phyloP scores from a whole-genome alignment of 148 eudicot species.

The Mesembryanthemum crystallinum region DNA sequence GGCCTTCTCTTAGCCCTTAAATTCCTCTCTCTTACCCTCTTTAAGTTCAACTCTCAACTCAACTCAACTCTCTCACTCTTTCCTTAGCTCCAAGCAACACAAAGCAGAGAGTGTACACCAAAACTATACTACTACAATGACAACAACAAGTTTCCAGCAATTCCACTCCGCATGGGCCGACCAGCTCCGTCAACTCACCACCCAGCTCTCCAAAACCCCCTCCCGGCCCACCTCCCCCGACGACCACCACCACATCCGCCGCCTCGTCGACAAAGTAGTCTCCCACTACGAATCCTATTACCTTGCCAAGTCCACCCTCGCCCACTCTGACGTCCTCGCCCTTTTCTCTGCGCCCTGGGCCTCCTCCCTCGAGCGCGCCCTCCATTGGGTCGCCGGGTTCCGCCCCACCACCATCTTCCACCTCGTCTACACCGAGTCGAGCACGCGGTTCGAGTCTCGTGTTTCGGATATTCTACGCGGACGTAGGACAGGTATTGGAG shows the following conservation, averaged over 20 bases:
- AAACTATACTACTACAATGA: no score
- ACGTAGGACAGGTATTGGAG: constrained; percentile 30
- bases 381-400: constrained; percentile 77
- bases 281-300: constrained; percentile 51
- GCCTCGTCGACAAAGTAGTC: constrained; percentile 39
- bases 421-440: constrained; percentile 68
- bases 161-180: constrained; percentile 62
- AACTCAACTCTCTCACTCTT: no score
- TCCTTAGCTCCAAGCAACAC: not conserved
- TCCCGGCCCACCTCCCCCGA: constrained; percentile 36
- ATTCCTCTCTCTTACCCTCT: not conserved
- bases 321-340: constrained; percentile 42
- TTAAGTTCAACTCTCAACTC: no score
- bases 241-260: constrained; percentile 26
- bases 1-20: constrained; percentile 5
- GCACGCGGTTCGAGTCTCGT: constrained; percentile 57
- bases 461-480: constrained; percentile 57
- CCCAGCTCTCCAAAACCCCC: constrained; percentile 38
- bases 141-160: constrained; percentile 33
- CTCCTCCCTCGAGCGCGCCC: constrained; percentile 63
- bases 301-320: constrained; percentile 40
- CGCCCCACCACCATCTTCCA: constrained; percentile 91
- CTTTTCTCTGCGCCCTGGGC: constrained; percentile 63
- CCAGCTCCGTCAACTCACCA: constrained; percentile 44
- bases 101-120: no score